Evolutionary conservation across 768 basidiomycete species (phyloP), one percentile per base, ranked within the genome.

Genomic region (Mycena haematopus): DNA sequence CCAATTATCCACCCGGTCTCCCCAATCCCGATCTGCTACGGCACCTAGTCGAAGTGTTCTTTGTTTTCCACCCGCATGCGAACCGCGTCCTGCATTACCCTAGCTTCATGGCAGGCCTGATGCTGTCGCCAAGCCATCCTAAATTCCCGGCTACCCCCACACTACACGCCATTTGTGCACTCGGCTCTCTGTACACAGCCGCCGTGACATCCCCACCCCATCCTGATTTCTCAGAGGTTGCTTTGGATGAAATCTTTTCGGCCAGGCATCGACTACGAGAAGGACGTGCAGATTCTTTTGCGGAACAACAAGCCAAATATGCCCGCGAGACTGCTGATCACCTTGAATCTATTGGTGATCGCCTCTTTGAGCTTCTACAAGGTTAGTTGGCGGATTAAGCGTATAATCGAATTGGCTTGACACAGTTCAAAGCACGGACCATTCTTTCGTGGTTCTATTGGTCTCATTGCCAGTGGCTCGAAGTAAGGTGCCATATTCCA

Each of bases 141-240:
- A 85, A 87, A 59, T 96, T 93, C 69, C 94, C 94, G 9, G 80
- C 83, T 33, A 71, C 82, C 7, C 82, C 88, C 10, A 75, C 94
- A 42, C 81, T 96, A 0, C 93, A 96, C 70, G 91, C 92, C n/a
- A 91, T 96, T 52, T 93, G 92, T 74, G 93, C 92, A 2, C 80
- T 89, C 36, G 88, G 90, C 17, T 88, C 91, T 60, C 76, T 89
- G 22, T 93, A 92, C 66, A 92, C 90, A 1, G 86, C 87, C 17
- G 87, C 85, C 3, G 84, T 89, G 3, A 77, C 82, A 13, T 85
- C 83, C 5, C 82, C 85, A 22, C 84, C 86, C 2, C 74, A 80
- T 33, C 82, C 82, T 22, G 76, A 83, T 62, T 82, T 83, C 56
- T 75, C 77, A 35, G 78, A 85, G 68, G 77, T 80, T 33, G 75